phyloP scores from a whole-genome alignment of 2,329 filamentous ascomycete genomes.

The Hypoxylon sp. region DNA sequence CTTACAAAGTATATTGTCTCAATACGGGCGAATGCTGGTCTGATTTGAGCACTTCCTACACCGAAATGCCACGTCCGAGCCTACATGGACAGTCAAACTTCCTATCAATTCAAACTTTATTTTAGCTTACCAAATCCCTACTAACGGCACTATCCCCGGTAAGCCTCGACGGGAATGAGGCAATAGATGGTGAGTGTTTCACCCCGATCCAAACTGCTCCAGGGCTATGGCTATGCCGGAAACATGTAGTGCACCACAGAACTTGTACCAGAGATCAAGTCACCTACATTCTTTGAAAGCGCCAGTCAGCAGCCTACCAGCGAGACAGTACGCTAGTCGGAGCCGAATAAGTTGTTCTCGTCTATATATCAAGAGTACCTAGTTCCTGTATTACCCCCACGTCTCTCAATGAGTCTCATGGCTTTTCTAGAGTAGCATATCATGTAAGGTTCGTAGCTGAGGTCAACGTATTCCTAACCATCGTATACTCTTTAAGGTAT shows the following conservation, averaged over 20 bases:
- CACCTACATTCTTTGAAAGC: constrained; percentile 31
- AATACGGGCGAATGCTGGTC: constrained; percentile 14
- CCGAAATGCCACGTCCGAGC: constrained; percentile 27
- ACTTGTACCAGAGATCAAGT: constrained; percentile 18
- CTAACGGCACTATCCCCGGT: neutral
- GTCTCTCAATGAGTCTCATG: constrained; percentile 11
- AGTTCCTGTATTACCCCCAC: constrained; percentile 33
- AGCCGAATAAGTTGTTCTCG: constrained; percentile 27
- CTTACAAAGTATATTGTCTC: constrained; percentile 9
- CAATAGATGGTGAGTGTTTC: constrained; percentile 12
- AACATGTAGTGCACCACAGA: constrained; percentile 25
- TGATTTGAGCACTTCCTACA: constrained; percentile 28
- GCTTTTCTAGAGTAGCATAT: constrained; percentile 8
- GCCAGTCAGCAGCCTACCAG: constrained; percentile 26
- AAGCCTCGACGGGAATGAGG: constrained; percentile 22
- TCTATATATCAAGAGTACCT: constrained; percentile 1
- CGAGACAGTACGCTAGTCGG: constrained; percentile 26
- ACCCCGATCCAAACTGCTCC: constrained; percentile 10
- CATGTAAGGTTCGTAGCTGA: constrained; percentile 10
- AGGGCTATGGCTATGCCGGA: constrained; percentile 20
- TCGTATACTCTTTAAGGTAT: constrained; percentile 53
- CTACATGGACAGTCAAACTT: constrained; percentile 13
- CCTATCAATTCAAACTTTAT: constrained; percentile 12
- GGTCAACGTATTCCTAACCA: neutral
- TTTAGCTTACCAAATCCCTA: constrained; percentile 1